Evolutionary conservation across 2,329 filamentous ascomycete species (phyloP).

Genomic region (Xylariales sp.): DNA sequence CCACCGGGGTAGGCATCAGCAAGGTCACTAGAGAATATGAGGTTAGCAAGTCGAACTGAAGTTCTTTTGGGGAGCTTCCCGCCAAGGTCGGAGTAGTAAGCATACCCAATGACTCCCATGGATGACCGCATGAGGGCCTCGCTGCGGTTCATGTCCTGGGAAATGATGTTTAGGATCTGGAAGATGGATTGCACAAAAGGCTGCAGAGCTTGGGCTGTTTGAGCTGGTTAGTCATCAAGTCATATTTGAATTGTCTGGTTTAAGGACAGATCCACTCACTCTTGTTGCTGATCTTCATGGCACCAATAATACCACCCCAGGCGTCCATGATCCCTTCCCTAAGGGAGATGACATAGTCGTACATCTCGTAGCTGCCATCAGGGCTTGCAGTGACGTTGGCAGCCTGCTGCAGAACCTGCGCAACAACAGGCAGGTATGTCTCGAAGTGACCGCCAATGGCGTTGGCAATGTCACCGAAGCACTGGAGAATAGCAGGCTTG

Average conservation of each 20-base stretch:
- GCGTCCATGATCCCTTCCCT: slow-evolving; percentile 99
- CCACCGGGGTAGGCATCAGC: slow-evolving; percentile 91
- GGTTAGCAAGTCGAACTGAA: too few species aligned
- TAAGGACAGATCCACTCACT: slow-evolving; percentile 59
- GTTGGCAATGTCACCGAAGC: slow-evolving; percentile 95
- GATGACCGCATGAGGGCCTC: slow-evolving; percentile 88
- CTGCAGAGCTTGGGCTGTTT: slow-evolving; percentile 66
- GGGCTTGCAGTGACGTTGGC: slow-evolving; percentile 73
- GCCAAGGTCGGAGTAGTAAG: too few species aligned
- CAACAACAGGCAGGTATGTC: slow-evolving; percentile 87
- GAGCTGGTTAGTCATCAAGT: too few species aligned
- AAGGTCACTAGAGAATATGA: slow-evolving; percentile 62
- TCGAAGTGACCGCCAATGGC: slow-evolving; percentile 91
- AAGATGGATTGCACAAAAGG: slow-evolving; percentile 85
- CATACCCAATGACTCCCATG: slow-evolving; percentile 96
- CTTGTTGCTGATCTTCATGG: slow-evolving; percentile 81
- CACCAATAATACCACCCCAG: slow-evolving; percentile 94
- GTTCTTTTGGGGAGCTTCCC: too few species aligned
- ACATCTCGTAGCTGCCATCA: slow-evolving; percentile 89
- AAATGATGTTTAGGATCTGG: slow-evolving; percentile 75
- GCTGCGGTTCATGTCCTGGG: slow-evolving; percentile 79
- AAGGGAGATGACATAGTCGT: slow-evolving; percentile 91
- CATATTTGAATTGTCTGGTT: too few species aligned
- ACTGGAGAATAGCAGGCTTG: slow-evolving; percentile 96
- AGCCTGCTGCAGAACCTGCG: slow-evolving; percentile 90